Evolutionary conservation across 805 yeast species (phyloP), one percentile per base, ranked within the genome.

Genomic region (Ascoidea rubescens): DNA sequence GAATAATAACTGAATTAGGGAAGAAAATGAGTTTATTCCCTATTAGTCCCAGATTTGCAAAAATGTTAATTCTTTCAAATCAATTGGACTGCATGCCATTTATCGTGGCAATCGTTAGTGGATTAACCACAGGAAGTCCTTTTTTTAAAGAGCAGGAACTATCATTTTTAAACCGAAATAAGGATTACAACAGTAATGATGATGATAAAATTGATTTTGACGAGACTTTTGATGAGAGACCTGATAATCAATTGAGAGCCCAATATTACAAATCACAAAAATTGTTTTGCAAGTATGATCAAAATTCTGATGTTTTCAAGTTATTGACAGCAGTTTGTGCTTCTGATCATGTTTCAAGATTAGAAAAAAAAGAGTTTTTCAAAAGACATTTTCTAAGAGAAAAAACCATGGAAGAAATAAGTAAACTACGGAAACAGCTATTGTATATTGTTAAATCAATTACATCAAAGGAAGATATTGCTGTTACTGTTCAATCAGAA

Each of bases 81-180:
- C 97, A 93, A 64, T 79, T 77, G 47, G 83, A 77, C 5, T 90
- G 97, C 65, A 69, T 93, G 53, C 88, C 95, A 0, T 91, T 87
- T 62, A 75, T 93, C n/a, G 79, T 93, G 48, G 93, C 97, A 0
- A 74, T 93, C 51, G 97, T 93, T 1, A 84, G 97, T 37, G 96
- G 89, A 0, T 68, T 93, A 37, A 83, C 97, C 0, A 97, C 93
- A 47, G 97, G 97, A 5, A 95, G 90, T 60, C 96, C 96, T 14
- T 89, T 88, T 59, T 66, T 87, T 42, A 74, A 73, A 46, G 95
- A 85, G 62, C 77, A 76, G 56, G 96, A 87, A 60, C 63, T 87
- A 8, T 91, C 93, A 0, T 69, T 84, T 31, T 62, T 58, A 46
- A 60, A 60, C 31, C 49, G 51, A 16, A 50, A 48, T 30, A 56